Percentiles rank a stretch among this genome's conserved stretches.
Conservation (phyloP, 2,329 filamentous ascomycete species). For the Claviceps sorghi region DNA sequence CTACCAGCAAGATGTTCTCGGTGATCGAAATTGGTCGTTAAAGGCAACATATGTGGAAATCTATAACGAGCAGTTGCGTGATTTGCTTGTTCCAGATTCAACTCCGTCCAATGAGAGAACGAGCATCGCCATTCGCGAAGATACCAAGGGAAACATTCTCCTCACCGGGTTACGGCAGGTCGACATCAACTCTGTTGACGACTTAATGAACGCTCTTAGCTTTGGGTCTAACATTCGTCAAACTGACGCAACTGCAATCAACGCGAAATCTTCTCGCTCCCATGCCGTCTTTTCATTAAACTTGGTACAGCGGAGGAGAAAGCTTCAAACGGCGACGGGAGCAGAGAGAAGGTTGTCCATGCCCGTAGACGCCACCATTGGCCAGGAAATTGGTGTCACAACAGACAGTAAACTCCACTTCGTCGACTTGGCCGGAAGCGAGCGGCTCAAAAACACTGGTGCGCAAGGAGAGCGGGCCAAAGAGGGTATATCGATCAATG, state of each 20-base stretch:
- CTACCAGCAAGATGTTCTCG: slow-evolving; percentile 39
- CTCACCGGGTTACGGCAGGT: slow-evolving; percentile 81
- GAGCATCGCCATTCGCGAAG: slow-evolving; percentile 82
- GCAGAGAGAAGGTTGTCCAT: slow-evolving; percentile 78
- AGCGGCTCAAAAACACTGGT: slow-evolving; percentile 91
- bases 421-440: slow-evolving; percentile 91
- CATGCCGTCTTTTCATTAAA: slow-evolving; percentile 96
- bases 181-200: slow-evolving; percentile 79
- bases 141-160: slow-evolving; percentile 85
- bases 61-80: slow-evolving; percentile 91
- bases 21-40: slow-evolving; percentile 74
- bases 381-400: slow-evolving; percentile 53
- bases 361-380: slow-evolving; percentile 64
- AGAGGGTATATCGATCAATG: slow-evolving; percentile 97
- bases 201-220: slow-evolving; percentile 75
- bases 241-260: slow-evolving; percentile 92
- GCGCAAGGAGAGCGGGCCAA: slow-evolving; percentile 87
- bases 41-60: slow-evolving; percentile 95
- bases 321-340: slow-evolving; percentile 33
- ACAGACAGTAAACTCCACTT: slow-evolving; percentile 98
- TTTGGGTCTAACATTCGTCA: slow-evolving; percentile 91
- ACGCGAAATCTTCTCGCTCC: slow-evolving; percentile 92
- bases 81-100: slow-evolving; percentile 69
- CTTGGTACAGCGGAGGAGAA: slow-evolving; percentile 68
- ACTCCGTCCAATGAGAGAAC: slow-evolving; percentile 55